Conservation (phyloP, 495 filamentous ascomycete species). For the Bacidia rubella region DNA sequence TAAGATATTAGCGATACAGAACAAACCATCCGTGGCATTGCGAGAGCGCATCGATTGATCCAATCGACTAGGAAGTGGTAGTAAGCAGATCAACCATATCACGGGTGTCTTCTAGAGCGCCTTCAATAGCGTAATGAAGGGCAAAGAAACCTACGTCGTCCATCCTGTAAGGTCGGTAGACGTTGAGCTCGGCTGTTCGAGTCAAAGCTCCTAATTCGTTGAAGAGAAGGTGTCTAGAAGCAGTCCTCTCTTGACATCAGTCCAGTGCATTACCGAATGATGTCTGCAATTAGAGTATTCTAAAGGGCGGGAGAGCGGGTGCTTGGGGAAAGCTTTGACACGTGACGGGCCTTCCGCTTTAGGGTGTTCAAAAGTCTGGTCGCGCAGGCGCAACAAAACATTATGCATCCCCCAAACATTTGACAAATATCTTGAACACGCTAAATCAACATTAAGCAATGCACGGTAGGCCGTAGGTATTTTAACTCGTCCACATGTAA, state of each 20-base stretch:
- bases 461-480: not conserved
- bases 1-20: not conserved
- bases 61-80: not conserved
- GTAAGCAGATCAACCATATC: not conserved
- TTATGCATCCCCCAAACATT: no score
- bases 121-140: not conserved
- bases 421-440: no score
- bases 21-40: not conserved
- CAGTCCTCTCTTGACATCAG: not conserved
- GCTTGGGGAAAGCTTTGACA: not conserved
- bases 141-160: not conserved
- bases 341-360: no score
- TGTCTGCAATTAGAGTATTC: not conserved
- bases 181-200: not conserved
- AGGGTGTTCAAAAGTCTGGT: no score
- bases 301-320: not conserved
- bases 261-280: not conserved
- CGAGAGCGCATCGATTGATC: not conserved
- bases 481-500: not conserved
- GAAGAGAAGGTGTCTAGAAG: not conserved
- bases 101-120: not conserved
- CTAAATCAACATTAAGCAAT: not conserved
- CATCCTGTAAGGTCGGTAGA: not conserved
- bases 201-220: not conserved
- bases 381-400: no score